Base-by-base conservation (phyloP, 164 flowering plant species). In the Chimonanthus praecox region DNA sequence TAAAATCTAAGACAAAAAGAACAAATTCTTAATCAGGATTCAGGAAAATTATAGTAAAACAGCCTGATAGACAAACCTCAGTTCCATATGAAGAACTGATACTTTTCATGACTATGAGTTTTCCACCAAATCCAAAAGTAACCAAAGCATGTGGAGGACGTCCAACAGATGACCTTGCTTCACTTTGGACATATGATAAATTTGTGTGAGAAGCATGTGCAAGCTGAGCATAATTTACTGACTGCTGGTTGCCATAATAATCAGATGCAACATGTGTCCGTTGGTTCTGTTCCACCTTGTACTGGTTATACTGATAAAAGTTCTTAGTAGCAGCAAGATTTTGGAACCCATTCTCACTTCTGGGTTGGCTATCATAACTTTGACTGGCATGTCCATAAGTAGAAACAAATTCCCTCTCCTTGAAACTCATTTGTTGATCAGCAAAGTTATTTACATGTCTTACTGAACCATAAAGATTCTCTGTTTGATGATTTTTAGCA, bases 111-210 rank as follows among this genome's bases (percentile, higher is more conserved):
- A 92, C 88, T 68, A 96, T 78, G 49, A 96, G 92, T 80, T 94
- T 96, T 72, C 99, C 99, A 72, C 99, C 99, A 86, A 96, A 96
- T 13, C 99, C 99, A 86, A 96, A 96, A 65, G 92, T 82, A 74
- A 94, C 95, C 75, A 96, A 78, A 7, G 99, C 91, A 88, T 94
- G 98, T 2, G 92, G 87, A 75, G 99, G 99, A 71, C 97, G 97
- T 18, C 95, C 94, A 43, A 89, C 95, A 49, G 98, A 87, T 73
- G 97, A 88, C 73, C 94, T 89, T 70, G 85, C 93, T 18, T 73
- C 78, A 75, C 71, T 80, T 6, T 85, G 74, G 76, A 78, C 77
- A 80, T 77, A 75, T 58, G 89, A 76, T 47, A 75, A 71, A 64
- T 84, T 83, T 64, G 81, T 68, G 49, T 18, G 64, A 46, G 74